These are phyloP conservation scores for Phyllosticta citriasiana DNA, from an alignment of 2,329 filamentous ascomycete genomes.

Conservation along the genomic window DNA sequence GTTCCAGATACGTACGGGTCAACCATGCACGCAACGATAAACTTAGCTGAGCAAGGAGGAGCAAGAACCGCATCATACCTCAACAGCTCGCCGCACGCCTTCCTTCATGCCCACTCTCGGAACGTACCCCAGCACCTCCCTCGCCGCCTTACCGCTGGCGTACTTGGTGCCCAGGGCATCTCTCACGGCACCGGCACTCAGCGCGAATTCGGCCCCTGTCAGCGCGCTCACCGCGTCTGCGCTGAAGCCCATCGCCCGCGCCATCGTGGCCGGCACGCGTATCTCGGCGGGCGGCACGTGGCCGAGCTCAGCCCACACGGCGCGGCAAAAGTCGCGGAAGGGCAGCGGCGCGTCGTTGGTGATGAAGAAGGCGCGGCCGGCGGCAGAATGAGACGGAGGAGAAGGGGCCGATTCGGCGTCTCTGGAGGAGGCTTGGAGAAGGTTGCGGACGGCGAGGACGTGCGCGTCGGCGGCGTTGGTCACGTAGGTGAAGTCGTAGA, in stretches of 20 bases:
- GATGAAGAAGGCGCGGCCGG: constrained; percentile 78
- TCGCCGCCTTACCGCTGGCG: constrained; percentile 43
- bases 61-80: neutral
- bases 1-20: no score
- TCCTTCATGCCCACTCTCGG: constrained; percentile 42
- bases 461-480: constrained; percentile 68
- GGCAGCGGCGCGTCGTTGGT: constrained; percentile 83
- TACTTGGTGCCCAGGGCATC: constrained; percentile 46
- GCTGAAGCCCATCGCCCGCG: constrained; percentile 37
- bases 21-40: neutral
- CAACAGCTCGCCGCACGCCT: constrained; percentile 27
- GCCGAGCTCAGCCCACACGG: constrained; percentile 59
- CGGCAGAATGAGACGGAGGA: constrained; percentile 33
- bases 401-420: neutral
- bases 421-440: constrained; percentile 47
- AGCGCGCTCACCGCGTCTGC: constrained; percentile 38
- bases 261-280: constrained; percentile 38
- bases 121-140: constrained; percentile 41
- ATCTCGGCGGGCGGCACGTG: constrained; percentile 42
- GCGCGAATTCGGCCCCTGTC: constrained; percentile 33
- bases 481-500: constrained; percentile 64
- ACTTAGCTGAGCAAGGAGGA: neutral
- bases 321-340: constrained; percentile 80
- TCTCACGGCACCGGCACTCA: constrained; percentile 45
- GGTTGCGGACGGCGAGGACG: constrained; percentile 64